Conservation (phyloP, 169 alveolate genomes). For the Eimeria sp. region DNA sequence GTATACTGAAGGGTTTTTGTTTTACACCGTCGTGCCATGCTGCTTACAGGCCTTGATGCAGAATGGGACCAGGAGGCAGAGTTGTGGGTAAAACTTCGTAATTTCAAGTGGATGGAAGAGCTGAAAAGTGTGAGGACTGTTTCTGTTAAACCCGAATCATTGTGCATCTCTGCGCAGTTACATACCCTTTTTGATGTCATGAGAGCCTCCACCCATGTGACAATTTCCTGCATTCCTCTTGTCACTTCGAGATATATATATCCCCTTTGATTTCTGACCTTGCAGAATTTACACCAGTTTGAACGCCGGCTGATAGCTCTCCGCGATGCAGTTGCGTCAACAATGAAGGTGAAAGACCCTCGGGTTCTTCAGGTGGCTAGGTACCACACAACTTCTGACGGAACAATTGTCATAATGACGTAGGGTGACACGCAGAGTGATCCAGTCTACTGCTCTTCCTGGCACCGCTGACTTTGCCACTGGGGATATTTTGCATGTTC, state of each 20-base stretch:
- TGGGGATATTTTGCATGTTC: not conserved
- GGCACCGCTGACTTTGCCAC: not conserved
- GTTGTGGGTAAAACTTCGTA: slow-evolving; percentile 42
- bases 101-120: slow-evolving; percentile 6
- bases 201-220: not conserved
- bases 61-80: slow-evolving; percentile 60
- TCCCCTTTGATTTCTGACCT: not conserved
- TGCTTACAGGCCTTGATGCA: slow-evolving; percentile 46
- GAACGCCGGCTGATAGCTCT: slow-evolving; percentile 53
- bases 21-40: not conserved
- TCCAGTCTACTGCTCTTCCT: not conserved
- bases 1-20: not conserved
- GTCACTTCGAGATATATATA: no score
- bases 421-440: not conserved
- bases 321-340: slow-evolving; percentile 33
- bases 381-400: not conserved
- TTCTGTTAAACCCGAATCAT: not conserved
- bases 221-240: not conserved
- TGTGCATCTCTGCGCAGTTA: not conserved
- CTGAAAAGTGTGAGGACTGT: slow-evolving; percentile 25
- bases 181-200: not conserved
- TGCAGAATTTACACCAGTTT: slow-evolving; percentile 12
- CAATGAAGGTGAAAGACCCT: slow-evolving; percentile 29
- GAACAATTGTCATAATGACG: slow-evolving; percentile 52
- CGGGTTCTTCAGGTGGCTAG: slow-evolving; percentile 44